phyloP scores from a whole-genome alignment of 2,329 filamentous ascomycete species.

The Elsinoe fawcettii region DNA sequence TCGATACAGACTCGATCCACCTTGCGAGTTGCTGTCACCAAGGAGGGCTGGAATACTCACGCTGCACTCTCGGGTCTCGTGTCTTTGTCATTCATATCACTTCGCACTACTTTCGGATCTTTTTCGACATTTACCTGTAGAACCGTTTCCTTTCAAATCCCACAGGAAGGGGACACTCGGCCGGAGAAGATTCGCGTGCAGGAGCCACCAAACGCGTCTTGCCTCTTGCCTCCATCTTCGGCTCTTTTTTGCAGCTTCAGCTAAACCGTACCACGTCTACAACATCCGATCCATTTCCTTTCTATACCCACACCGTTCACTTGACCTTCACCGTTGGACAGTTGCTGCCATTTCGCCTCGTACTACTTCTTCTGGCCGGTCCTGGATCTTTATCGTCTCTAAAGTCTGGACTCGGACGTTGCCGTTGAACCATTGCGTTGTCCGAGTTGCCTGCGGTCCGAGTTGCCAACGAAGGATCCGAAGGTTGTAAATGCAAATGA shows the following conservation, averaged over 20 bases:
- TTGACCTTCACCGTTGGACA: constrained; percentile 1
- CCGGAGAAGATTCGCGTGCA: neutral
- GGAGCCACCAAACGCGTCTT: constrained; percentile 3
- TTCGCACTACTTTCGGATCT: neutral
- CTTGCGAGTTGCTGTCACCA: neutral
- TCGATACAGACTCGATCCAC: neutral
- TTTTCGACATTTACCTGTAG: neutral
- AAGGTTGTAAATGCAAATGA: neutral
- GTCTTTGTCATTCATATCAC: neutral
- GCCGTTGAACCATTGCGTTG: constrained; percentile 10
- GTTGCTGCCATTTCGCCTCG: constrained; percentile 10
- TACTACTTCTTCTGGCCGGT: constrained; percentile 1
- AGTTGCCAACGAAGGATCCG: neutral
- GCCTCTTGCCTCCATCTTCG: neutral
- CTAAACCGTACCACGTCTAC: neutral
- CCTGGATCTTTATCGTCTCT: neutral
- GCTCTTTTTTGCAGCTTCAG: neutral
- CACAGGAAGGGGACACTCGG: constrained; percentile 1
- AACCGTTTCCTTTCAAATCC: constrained; percentile 14
- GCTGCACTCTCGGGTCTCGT: neutral
- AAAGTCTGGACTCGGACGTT: constrained; percentile 12
- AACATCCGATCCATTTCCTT: constrained; percentile 8
- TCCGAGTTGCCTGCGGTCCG: constrained; percentile 6
- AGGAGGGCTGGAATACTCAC: constrained; percentile 1
- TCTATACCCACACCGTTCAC: neutral